Evolutionary conservation across 331 rosid species (phyloP).

Genomic region (Saraca asoca): DNA sequence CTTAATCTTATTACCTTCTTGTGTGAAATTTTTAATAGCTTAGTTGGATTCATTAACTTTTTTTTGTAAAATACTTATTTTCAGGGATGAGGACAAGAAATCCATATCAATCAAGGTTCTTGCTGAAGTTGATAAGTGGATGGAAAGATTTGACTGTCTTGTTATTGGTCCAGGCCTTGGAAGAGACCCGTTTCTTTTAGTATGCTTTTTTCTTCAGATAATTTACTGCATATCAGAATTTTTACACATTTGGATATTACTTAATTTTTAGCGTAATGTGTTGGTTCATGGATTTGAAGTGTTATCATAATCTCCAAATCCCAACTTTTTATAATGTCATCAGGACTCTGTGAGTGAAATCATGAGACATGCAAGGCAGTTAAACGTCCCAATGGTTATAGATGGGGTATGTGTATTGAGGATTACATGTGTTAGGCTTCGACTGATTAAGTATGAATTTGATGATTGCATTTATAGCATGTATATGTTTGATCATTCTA

Average conservation of each 20-base stretch:
- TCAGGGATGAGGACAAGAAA: conserved; percentile 73
- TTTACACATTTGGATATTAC: conserved; percentile 14
- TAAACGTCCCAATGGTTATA: conserved; percentile 67
- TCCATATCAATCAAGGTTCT: conserved; percentile 57
- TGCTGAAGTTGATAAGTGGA: conserved; percentile 79
- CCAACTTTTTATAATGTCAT: conserved; percentile 34
- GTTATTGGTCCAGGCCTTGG: conserved; percentile 98
- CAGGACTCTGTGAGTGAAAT: conserved; percentile 81
- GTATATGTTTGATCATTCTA: conserved; percentile 8
- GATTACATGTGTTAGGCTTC: conserved; percentile 1
- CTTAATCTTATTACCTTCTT: conserved; percentile 7
- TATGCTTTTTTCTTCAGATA: conserved; percentile 42
- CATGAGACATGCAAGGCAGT: conserved; percentile 70
- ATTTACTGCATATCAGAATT: conserved; percentile 18
- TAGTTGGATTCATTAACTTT: conserved; percentile 27
- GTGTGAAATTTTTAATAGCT: conserved; percentile 10
- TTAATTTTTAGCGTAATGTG: conserved; percentile 19
- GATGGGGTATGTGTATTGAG: conserved; percentile 68
- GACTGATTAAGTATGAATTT: conserved; percentile 7
- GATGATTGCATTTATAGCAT: conserved; percentile 20
- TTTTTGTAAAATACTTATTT: conserved; percentile 21
- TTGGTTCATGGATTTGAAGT: neutral
- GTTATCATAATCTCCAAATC: conserved; percentile 9
- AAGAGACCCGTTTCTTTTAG: conserved; percentile 88
- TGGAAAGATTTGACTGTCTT: conserved; percentile 87